Percentiles rank a stretch among this genome's conserved stretches.
phyloP scores from a whole-genome alignment of 225 moss, liverwort and hornwort genomes.

The Polytrichum commune region DNA sequence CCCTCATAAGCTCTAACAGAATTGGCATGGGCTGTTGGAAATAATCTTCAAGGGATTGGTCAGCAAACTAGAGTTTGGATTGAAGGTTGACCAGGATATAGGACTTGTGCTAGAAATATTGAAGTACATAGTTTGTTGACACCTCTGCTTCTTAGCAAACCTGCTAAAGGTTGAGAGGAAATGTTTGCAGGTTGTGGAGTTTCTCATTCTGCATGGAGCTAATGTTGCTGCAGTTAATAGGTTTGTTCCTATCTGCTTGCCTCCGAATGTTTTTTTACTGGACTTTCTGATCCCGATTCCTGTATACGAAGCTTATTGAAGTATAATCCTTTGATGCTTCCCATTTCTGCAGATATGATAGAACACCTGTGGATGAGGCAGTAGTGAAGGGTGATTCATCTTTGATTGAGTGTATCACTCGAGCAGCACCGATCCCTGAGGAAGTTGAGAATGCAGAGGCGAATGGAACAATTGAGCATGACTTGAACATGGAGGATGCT shows the following conservation, averaged over 20 bases:
- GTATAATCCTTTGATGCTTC: background rate
- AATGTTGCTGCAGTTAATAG: slow-evolving; percentile 59
- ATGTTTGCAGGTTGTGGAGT: slow-evolving; percentile 52
- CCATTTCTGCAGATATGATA: slow-evolving; percentile 41
- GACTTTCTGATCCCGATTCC: too few relatives aligned
- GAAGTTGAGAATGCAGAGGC: slow-evolving; percentile 23
- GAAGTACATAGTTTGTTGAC: too few relatives aligned
- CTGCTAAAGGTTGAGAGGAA: slow-evolving; percentile 1
- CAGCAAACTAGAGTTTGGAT: too few relatives aligned
- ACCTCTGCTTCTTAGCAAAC: background rate
- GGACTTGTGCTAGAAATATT: too few relatives aligned
- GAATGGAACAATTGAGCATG: slow-evolving; percentile 30
- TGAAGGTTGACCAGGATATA: too few relatives aligned
- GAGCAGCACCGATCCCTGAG: slow-evolving; percentile 55
- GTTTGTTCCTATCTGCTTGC: slow-evolving; percentile 12
- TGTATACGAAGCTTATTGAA: background rate
- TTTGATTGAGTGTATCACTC: slow-evolving; percentile 50
- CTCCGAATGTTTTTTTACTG: background rate
- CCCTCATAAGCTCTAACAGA: too few relatives aligned
- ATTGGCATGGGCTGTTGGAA: too few relatives aligned
- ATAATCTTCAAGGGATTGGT: too few relatives aligned
- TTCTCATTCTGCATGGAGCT: slow-evolving; percentile 49
- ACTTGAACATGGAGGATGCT: slow-evolving; percentile 43
- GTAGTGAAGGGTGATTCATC: slow-evolving; percentile 46
- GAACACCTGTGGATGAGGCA: slow-evolving; percentile 69